Conservation (phyloP, 2,329 filamentous ascomycete genomes). For the Chaetothyriales sp. region DNA sequence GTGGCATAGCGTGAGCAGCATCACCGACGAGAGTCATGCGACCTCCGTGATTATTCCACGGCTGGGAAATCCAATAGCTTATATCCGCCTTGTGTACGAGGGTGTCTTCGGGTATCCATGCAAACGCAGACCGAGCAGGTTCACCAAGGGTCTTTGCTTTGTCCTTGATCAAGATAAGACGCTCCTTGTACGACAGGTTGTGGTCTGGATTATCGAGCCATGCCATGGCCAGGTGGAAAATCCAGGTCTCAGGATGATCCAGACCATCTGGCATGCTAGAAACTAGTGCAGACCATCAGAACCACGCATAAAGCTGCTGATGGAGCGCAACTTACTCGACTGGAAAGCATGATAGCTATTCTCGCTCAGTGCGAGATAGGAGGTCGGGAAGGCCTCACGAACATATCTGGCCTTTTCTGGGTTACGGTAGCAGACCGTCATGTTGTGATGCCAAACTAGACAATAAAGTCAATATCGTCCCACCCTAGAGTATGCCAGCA, state of each 20-base stretch:
- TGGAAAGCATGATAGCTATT: conserved; percentile 11
- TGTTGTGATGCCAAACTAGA: conserved; percentile 5
- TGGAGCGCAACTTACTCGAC: conserved; percentile 4
- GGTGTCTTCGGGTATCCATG: conserved; percentile 18
- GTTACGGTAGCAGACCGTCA: conserved; percentile 16
- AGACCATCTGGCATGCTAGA: conserved; percentile 13
- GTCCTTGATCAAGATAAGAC: conserved; percentile 15
- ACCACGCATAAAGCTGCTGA: neutral
- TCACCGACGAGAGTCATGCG: conserved; percentile 33
- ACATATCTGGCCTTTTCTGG: conserved; percentile 16
- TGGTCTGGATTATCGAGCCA: conserved; percentile 12
- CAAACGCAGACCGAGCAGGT: conserved; percentile 16
- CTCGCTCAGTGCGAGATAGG: conserved; percentile 11
- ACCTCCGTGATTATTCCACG: conserved; percentile 21
- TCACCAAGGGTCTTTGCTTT: conserved; percentile 15
- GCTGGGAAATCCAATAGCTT: conserved; percentile 16
- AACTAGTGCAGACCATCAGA: neutral
- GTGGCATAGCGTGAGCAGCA: conserved; percentile 47
- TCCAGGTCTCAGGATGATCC: conserved; percentile 19
- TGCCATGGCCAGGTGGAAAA: conserved; percentile 18
- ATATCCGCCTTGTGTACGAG: conserved; percentile 15
- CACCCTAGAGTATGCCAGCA: neutral
- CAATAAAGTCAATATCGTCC: neutral
- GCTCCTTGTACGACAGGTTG: conserved; percentile 4
- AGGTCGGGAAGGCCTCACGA: conserved; percentile 13